These are phyloP conservation scores for Helichrysum umbraculigerum DNA, from an alignment of 129 eudicot genomes.

Conservation along the genomic window DNA sequence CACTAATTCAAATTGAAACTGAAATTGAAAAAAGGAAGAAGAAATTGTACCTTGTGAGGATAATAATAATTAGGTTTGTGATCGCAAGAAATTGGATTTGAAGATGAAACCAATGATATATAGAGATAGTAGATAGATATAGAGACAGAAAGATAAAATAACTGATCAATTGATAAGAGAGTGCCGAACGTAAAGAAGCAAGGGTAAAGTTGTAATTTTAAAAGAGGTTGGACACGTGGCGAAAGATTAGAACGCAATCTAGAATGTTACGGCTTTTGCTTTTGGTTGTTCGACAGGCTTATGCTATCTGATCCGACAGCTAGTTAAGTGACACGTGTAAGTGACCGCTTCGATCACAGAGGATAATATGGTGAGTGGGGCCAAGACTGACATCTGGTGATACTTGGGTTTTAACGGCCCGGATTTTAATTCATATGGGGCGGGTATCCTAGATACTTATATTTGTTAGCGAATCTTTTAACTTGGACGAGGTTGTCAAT, in stretches of 20 bases:
- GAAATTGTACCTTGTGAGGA: slow-evolving; percentile 41
- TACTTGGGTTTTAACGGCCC: slow-evolving; percentile 14
- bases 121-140: not conserved
- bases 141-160: slow-evolving; percentile 21
- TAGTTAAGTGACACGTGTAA: slow-evolving; percentile 24
- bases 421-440: not conserved
- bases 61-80: not conserved
- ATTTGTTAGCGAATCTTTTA: too few species aligned
- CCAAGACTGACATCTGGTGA: not conserved
- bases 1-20: not conserved
- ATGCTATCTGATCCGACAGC: slow-evolving; percentile 33
- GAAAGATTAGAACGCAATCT: slow-evolving; percentile 38
- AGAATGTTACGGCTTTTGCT: slow-evolving; percentile 44
- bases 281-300: not conserved
- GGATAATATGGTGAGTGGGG: not conserved
- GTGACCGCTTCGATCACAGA: slow-evolving; percentile 8
- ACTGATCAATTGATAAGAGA: slow-evolving; percentile 54
- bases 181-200: slow-evolving; percentile 43
- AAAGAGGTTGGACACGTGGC: slow-evolving; percentile 37
- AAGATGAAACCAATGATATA: slow-evolving; percentile 32
- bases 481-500: too few species aligned
- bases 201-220: slow-evolving; percentile 42
- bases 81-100: slow-evolving; percentile 41
- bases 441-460: not conserved
- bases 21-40: slow-evolving; percentile 10